A percentile compares a stretch with the other conserved stretches of the same genome.
Evolutionary conservation across 2,329 filamentous ascomycete genomes (phyloP).

Genomic region (Fusarium verticillioides): DNA sequence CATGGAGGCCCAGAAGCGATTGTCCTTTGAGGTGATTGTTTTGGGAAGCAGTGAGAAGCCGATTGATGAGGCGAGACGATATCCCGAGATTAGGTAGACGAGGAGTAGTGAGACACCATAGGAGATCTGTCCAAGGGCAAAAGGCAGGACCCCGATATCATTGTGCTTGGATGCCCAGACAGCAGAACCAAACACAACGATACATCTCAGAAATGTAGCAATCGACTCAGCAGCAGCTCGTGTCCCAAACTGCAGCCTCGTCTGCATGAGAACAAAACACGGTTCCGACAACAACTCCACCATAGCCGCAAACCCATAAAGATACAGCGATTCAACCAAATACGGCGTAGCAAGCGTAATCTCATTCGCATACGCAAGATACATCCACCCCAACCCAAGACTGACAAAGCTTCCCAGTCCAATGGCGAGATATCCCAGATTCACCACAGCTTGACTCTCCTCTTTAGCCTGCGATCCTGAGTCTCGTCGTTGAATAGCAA

Average conservation of each 20-base stretch:
- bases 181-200: constrained; percentile 77
- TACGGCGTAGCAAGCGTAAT: constrained; percentile 69
- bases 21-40: constrained; percentile 45
- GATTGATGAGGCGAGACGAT: constrained; percentile 62
- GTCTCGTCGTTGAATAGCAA: constrained; percentile 87
- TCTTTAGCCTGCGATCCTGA: constrained; percentile 22
- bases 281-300: constrained; percentile 89
- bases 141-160: constrained; percentile 82
- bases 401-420: constrained; percentile 74
- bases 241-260: constrained; percentile 80
- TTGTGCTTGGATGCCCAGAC: constrained; percentile 66
- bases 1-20: constrained; percentile 63
- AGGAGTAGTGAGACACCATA: constrained; percentile 77
- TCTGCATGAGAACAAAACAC: constrained; percentile 87
- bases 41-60: constrained; percentile 76
- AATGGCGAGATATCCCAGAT: constrained; percentile 85
- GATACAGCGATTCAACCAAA: constrained; percentile 63
- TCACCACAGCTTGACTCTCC: constrained; percentile 81
- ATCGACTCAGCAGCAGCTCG: constrained; percentile 85
- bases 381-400: constrained; percentile 72
- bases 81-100: constrained; percentile 76
- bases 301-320: constrained; percentile 68
- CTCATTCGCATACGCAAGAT: constrained; percentile 64
- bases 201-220: constrained; percentile 81
- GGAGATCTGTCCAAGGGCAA: constrained; percentile 84